Evolutionary conservation across 495 filamentous ascomycete species (phyloP).

Genomic region (Trichoderma reesei): DNA sequence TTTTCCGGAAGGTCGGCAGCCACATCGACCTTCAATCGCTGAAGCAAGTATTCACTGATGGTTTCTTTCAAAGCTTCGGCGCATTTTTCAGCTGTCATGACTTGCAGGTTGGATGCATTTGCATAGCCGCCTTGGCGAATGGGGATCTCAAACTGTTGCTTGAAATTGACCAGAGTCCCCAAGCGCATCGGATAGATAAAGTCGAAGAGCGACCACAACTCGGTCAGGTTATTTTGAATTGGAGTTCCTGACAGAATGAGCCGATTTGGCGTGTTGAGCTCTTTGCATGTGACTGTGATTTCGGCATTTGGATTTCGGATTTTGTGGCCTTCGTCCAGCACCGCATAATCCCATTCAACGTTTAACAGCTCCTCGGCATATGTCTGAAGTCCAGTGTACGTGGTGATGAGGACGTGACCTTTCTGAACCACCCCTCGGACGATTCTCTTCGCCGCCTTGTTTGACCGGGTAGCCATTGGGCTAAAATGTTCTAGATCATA

Average conservation of each 20-base stretch:
- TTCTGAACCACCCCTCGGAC: slow-evolving; percentile 74
- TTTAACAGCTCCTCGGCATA: slow-evolving; percentile 71
- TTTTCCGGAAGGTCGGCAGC: slow-evolving; percentile 89
- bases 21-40: slow-evolving; percentile 88
- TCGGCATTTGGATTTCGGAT: slow-evolving; percentile 91
- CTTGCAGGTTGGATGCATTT: slow-evolving; percentile 83
- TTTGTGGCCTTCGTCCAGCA: slow-evolving; percentile 95
- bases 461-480: slow-evolving; percentile 17
- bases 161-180: slow-evolving; percentile 81
- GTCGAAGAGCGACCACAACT: slow-evolving; percentile 98
- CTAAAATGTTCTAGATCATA: slow-evolving; percentile 28
- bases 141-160: slow-evolving; percentile 81
- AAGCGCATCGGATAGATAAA: slow-evolving; percentile 94
- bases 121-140: slow-evolving; percentile 88
- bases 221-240: slow-evolving; percentile 95
- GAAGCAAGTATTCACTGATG: slow-evolving; percentile 87
- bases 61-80: slow-evolving; percentile 84
- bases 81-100: slow-evolving; percentile 83
- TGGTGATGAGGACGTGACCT: slow-evolving; percentile 89
- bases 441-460: slow-evolving; percentile 61
- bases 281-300: slow-evolving; percentile 88
- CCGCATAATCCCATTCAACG: slow-evolving; percentile 82
- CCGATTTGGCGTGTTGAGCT: slow-evolving; percentile 75
- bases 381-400: slow-evolving; percentile 83
- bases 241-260: slow-evolving; percentile 93